These are phyloP conservation scores for Cercophora newfieldiana DNA, from an alignment of 495 filamentous ascomycete species.

Conservation along the genomic window DNA sequence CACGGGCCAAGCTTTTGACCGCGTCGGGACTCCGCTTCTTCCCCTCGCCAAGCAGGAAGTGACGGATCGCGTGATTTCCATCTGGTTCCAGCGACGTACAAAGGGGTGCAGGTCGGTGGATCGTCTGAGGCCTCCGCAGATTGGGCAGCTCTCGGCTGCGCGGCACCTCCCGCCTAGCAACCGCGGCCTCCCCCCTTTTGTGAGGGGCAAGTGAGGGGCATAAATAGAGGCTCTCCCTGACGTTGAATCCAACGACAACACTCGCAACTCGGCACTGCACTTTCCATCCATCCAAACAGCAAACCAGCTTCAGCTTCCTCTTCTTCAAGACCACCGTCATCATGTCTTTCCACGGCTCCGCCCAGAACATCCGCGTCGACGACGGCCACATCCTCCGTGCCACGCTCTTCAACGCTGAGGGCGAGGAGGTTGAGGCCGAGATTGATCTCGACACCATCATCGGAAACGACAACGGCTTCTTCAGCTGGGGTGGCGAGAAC, in stretches of 20 bases:
- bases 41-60: not conserved
- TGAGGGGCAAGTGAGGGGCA: not conserved
- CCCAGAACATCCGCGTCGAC: conserved; percentile 40
- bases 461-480: conserved; percentile 48
- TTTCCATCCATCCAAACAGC: not conserved
- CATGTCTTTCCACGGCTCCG: conserved; percentile 46
- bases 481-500: conserved; percentile 46
- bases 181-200: not conserved
- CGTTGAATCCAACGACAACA: not conserved
- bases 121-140: conserved; percentile 4
- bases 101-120: not conserved
- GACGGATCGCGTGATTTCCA: conserved; percentile 5
- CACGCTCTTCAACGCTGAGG: conserved; percentile 29
- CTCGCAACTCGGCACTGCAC: not conserved
- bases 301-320: too few species aligned
- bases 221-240: not conserved
- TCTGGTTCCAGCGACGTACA: not conserved
- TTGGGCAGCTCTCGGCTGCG: not conserved
- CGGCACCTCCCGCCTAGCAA: not conserved
- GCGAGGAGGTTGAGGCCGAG: conserved; percentile 35
- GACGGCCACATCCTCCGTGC: conserved; percentile 47
- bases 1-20: conserved; percentile 1
- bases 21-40: not conserved
- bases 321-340: not conserved
- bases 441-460: conserved; percentile 44